Base-by-base conservation (phyloP, 805 yeast species). In the Hanseniaspora vineae region DNA sequence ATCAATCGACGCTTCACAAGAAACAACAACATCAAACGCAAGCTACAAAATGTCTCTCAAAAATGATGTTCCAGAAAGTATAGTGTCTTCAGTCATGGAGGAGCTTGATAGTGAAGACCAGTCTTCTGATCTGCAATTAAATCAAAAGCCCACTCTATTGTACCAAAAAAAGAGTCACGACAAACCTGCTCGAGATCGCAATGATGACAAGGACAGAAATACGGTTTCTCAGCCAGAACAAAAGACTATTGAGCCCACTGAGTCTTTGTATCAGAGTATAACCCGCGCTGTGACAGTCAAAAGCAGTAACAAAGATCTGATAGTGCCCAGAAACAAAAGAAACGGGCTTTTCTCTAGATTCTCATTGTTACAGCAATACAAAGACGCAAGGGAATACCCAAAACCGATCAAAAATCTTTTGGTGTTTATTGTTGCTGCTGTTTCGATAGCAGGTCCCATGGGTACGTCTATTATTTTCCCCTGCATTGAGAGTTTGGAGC, bases 371-470 rank as follows among this genome's bases (percentile, higher is more conserved):
- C 86, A 89, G 0, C 95, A 86, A 60, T 80, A 78, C 55, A 74
- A 75, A 43, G 86, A 86, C 56, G 81, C 95, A 1, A 65, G 87
- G 49, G 75, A 75, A 14, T 77, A 81, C 54, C 80, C 87, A 5
- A 49, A 54, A 1, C 50, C 50, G 2, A 57, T 71, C 47, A 84
- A 85, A 56, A 56, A 63, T 45, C 47, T 70, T n/a, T 68, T 86
- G 42, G 83, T 84, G 0, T 66, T 75, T 33, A 66, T 84, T 14
- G 77, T 85, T 44, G 89, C 90, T 0, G 65, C 75, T 49, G 88
- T 89, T 6, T 83, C 89, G 1, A 66, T 82, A 59, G 73, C 83
- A 47, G 95, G 95, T 0, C 95, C 96, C 6, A 83, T 86, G 92
- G 95, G 92, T 12, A 81, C 92, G 1, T 81, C 92, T 0, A 84